These are phyloP conservation scores for Botrytis fabae DNA, from an alignment of 2,329 filamentous ascomycete genomes.

Conservation along the genomic window DNA sequence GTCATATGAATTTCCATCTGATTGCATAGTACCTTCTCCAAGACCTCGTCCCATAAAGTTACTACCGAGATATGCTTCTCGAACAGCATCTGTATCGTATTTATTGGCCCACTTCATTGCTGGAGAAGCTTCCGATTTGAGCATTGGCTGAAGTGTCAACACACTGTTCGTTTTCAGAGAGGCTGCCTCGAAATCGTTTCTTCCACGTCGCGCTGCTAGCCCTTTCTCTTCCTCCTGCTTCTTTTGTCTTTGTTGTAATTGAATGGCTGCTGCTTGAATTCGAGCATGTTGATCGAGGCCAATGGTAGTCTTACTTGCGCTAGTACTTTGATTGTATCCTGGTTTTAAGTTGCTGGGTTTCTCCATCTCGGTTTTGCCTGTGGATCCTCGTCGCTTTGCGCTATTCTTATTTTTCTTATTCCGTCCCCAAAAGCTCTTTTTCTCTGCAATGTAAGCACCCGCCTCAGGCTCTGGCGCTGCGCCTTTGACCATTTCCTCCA, in stretches of 20 bases:
- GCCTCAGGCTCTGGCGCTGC: slow-evolving; percentile 81
- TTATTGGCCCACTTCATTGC: slow-evolving; percentile 97
- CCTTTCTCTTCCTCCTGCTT: slow-evolving; percentile 61
- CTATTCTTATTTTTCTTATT: slow-evolving; percentile 65
- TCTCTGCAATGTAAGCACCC: slow-evolving; percentile 89
- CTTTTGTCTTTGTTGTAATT: slow-evolving; percentile 74
- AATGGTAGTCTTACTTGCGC: slow-evolving; percentile 76
- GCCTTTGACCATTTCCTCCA: slow-evolving; percentile 95
- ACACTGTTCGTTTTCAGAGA: slow-evolving; percentile 83
- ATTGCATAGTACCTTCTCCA: slow-evolving; percentile 49
- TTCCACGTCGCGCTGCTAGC: slow-evolving; percentile 50
- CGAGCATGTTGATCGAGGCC: slow-evolving; percentile 88
- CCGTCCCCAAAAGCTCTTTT: slow-evolving; percentile 92
- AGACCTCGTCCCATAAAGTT: slow-evolving; percentile 68
- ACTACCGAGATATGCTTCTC: slow-evolving; percentile 82
- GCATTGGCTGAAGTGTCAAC: slow-evolving; percentile 80
- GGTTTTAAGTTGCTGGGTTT: slow-evolving; percentile 45
- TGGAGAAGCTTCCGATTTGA: slow-evolving; percentile 83
- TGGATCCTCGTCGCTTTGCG: slow-evolving; percentile 68
- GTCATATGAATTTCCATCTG: slow-evolving; percentile 40
- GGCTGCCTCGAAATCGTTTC: slow-evolving; percentile 56
- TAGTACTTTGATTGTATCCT: slow-evolving; percentile 45
- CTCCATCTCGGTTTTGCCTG: slow-evolving; percentile 59
- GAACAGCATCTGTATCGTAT: slow-evolving; percentile 86
- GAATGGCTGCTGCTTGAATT: slow-evolving; percentile 87